A percentile compares a stretch with the other conserved stretches of the same genome.
phyloP scores from a whole-genome alignment of 176 grass and related monocot species.

The Metroxylon sagu region DNA sequence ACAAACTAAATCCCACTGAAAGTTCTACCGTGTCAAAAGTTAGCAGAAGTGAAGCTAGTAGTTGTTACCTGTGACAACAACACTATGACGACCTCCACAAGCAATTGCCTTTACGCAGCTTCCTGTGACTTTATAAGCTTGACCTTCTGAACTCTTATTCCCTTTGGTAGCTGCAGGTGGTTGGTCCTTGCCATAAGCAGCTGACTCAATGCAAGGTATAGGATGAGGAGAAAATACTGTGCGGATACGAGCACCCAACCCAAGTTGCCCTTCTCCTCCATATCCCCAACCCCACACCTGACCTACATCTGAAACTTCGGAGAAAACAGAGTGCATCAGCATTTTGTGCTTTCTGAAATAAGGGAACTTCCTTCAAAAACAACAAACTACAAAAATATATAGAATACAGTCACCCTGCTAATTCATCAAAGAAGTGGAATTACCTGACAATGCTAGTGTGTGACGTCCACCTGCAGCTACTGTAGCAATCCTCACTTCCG shows the following conservation, averaged over 20 bases:
- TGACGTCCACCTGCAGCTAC: conserved; percentile 98
- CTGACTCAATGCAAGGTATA: conserved; percentile 77
- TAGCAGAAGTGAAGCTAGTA: no score
- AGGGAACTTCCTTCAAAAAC: no score
- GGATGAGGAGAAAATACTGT: conserved; percentile 87
- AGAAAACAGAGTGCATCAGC: conserved; percentile 22
- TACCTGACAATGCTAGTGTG: conserved; percentile 96
- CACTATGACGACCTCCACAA: conserved; percentile 95
- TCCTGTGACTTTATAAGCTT: conserved; percentile 48
- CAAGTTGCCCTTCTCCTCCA: conserved; percentile 97
- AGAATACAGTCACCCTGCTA: no score
- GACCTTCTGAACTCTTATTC: conserved; percentile 55
- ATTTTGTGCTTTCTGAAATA: background rate
- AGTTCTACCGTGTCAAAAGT: no score
- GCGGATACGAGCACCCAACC: conserved; percentile 85
- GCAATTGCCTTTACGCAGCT: conserved; percentile 84
- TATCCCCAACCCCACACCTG: conserved; percentile 99
- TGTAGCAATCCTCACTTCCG: conserved; percentile 55
- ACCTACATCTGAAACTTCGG: conserved; percentile 75
- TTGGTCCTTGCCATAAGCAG: conserved; percentile 53
- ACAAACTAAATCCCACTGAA: no score
- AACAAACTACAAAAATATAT: no score
- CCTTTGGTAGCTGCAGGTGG: conserved; percentile 31
- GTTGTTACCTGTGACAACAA: conserved; percentile 65
- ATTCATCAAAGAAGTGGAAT: conserved; percentile 16